These are phyloP conservation scores for Clausena lansium DNA, from an alignment of 345 rosid species.

Conservation along the genomic window DNA sequence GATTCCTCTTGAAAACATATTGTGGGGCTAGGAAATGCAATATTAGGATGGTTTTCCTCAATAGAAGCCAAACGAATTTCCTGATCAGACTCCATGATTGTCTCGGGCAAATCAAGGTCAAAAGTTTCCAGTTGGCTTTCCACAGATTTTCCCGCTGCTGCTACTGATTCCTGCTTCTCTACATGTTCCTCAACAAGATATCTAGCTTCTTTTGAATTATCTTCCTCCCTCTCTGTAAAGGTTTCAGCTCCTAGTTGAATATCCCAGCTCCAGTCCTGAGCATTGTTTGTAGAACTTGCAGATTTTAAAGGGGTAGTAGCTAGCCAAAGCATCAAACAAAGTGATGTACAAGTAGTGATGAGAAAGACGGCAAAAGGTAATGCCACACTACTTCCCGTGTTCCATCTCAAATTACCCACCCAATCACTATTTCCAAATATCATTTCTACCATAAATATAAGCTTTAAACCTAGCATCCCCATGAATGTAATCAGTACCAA, in stretches of 20 bases:
- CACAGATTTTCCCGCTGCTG: constrained; percentile 28
- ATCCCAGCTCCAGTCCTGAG: constrained; percentile 62
- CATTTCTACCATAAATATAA: constrained; percentile 81
- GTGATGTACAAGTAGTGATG: constrained; percentile 58
- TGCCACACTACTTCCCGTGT: constrained; percentile 47
- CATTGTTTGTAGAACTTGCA: constrained; percentile 47
- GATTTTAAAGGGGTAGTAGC: constrained; percentile 87
- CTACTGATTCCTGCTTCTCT: constrained; percentile 32
- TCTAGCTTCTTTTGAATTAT: constrained; percentile 34
- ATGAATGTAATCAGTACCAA: constrained; percentile 52
- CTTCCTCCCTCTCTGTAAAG: constrained; percentile 38
- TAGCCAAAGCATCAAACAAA: constrained; percentile 86
- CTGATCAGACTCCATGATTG: constrained; percentile 50
- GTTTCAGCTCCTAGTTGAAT: constrained; percentile 34
- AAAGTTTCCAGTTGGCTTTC: constrained; percentile 46
- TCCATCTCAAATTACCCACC: constrained; percentile 84
- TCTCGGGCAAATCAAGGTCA: constrained; percentile 51
- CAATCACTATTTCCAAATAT: constrained; percentile 90
- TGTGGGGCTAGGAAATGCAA: constrained; percentile 27
- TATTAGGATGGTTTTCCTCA: constrained; percentile 40
- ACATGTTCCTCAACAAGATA: constrained; percentile 26
- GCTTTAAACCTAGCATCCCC: constrained; percentile 74
- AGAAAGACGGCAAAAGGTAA: constrained; percentile 57
- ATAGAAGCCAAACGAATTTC: constrained; percentile 41
- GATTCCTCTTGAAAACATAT: constrained; percentile 25